Conservation (phyloP, 305 asterid genomes). For the Petunia hybrid region DNA sequence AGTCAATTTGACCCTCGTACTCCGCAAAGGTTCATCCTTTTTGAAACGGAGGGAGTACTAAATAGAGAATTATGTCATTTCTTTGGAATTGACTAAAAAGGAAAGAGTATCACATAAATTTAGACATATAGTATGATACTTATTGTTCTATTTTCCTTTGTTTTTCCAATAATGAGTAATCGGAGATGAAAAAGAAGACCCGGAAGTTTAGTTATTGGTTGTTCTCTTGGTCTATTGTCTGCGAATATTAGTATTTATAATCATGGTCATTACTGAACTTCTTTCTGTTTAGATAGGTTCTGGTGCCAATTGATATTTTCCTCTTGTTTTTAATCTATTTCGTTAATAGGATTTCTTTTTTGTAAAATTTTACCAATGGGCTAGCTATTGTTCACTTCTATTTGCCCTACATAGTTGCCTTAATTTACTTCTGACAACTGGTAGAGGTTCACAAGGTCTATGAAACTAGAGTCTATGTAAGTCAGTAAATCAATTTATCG, state of each 20-base stretch:
- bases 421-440: slow-evolving; percentile 14
- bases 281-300: slow-evolving; percentile 10
- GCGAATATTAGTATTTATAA: slow-evolving; percentile 8
- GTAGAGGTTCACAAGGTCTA: neutral
- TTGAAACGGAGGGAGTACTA: too few relatives aligned
- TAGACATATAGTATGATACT: too few relatives aligned
- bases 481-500: neutral
- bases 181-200: too few relatives aligned
- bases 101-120: too few relatives aligned
- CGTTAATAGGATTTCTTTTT: neutral
- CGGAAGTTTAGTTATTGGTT: neutral
- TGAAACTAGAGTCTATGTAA: neutral
- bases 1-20: too few relatives aligned
- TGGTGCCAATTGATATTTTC: neutral
- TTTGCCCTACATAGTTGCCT: neutral
- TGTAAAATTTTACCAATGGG: neutral
- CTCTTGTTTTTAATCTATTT: slow-evolving; percentile 26
- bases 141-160: too few relatives aligned
- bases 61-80: too few relatives aligned
- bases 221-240: slow-evolving; percentile 13
- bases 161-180: too few relatives aligned
- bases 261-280: slow-evolving; percentile 9
- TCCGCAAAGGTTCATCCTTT: too few relatives aligned
- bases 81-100: too few relatives aligned
- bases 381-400: neutral